phyloP scores from a whole-genome alignment of 2,329 filamentous ascomycete genomes.

The Chaetothyriales sp. region DNA sequence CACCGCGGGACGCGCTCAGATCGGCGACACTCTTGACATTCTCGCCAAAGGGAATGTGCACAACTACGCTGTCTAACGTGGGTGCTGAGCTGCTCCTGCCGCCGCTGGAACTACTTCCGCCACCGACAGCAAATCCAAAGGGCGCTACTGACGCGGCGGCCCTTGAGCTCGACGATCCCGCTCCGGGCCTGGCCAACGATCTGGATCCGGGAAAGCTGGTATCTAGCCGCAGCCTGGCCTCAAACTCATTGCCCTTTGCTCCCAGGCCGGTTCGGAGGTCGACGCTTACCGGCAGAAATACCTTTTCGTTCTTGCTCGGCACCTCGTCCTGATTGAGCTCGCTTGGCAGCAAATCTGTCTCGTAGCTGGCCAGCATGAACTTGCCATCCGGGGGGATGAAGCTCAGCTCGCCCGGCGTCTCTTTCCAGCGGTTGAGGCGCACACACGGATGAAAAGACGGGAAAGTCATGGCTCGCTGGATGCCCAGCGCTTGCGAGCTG shows the following conservation, averaged over 20 bases:
- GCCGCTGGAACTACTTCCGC: background rate
- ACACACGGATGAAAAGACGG: conserved; percentile 97
- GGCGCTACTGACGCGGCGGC: conserved; percentile 34
- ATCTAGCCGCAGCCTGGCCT: conserved; percentile 61
- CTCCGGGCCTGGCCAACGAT: background rate
- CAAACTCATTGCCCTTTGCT: conserved; percentile 63
- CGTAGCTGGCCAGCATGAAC: conserved; percentile 86
- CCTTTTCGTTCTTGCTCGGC: conserved; percentile 40
- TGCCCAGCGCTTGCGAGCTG: conserved; percentile 28
- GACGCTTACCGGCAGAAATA: conserved; percentile 68
- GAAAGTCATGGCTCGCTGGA: conserved; percentile 61
- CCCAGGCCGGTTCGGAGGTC: conserved; percentile 74
- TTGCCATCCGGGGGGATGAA: conserved; percentile 91
- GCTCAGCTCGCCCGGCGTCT: conserved; percentile 77
- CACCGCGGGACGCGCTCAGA: conserved; percentile 63
- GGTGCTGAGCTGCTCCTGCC: conserved; percentile 42
- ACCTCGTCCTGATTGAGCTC: conserved; percentile 42
- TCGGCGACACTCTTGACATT: conserved; percentile 72
- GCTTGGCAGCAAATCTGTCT: conserved; percentile 73
- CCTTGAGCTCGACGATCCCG: conserved; percentile 23
- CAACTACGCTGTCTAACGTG: conserved; percentile 57
- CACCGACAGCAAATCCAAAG: conserved; percentile 31
- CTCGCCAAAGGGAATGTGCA: conserved; percentile 64
- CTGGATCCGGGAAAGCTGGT: conserved; percentile 43
- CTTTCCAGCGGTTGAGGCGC: conserved; percentile 73